These are phyloP conservation scores for Middelhovenomyces tepae DNA, from an alignment of 805 yeast genomes.

Conservation along the genomic window DNA sequence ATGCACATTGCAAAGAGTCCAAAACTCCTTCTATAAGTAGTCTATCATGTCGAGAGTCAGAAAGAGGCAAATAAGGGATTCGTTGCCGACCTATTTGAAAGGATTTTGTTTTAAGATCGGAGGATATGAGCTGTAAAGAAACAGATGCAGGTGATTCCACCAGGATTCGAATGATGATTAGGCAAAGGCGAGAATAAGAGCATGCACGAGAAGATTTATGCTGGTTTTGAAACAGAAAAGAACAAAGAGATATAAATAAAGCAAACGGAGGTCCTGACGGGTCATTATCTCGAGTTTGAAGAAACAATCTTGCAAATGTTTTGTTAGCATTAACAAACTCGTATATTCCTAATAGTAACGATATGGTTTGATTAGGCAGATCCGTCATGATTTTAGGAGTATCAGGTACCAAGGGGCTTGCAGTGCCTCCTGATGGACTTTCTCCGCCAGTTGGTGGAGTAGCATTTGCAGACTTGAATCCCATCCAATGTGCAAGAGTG, in stretches of 20 bases:
- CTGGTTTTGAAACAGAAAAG: slow-evolving; percentile 25
- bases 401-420: no score
- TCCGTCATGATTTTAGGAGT: slow-evolving; percentile 1
- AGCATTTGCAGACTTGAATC: background rate
- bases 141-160: slow-evolving; percentile 22
- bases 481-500: background rate
- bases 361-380: slow-evolving; percentile 16
- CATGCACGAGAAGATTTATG: slow-evolving; percentile 18
- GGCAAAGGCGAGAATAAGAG: slow-evolving; percentile 23
- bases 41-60: no score
- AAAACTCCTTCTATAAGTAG: slow-evolving; percentile 29
- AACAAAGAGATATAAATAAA: slow-evolving; percentile 24
- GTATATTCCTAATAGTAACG: slow-evolving; percentile 21
- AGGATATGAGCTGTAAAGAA: background rate
- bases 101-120: no score
- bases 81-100: no score
- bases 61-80: no score
- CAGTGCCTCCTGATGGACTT: background rate
- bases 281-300: slow-evolving; percentile 16
- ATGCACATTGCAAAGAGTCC: slow-evolving; percentile 25
- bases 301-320: slow-evolving; percentile 24
- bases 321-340: slow-evolving; percentile 30
- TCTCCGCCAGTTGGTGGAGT: background rate
- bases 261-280: slow-evolving; percentile 19
- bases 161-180: slow-evolving; percentile 24